Conservation (phyloP, 1,139 yeast species). For the Fermentozyma sake region DNA sequence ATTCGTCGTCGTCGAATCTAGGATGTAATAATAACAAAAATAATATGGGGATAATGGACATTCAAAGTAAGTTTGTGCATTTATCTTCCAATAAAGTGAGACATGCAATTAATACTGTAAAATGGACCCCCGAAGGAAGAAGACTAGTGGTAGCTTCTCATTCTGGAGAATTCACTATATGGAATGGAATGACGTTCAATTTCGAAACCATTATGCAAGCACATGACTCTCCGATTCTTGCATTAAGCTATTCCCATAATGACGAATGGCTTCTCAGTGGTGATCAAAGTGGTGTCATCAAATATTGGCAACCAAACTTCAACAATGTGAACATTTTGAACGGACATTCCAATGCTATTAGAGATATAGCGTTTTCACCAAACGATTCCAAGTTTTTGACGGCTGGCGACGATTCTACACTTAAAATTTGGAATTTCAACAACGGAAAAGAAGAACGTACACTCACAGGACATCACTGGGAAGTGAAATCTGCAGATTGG, state of each 20-base stretch:
- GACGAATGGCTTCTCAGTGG: constrained; percentile 95
- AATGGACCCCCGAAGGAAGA: constrained; percentile 97
- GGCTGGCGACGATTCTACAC: constrained; percentile 84
- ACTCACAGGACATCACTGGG: constrained; percentile 96
- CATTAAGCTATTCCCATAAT: constrained; percentile 78
- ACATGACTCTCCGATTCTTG: constrained; percentile 84
- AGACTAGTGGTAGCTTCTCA: constrained; percentile 85
- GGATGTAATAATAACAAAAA: constrained; percentile 26
- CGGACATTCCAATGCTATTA: constrained; percentile 77
- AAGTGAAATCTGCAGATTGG: constrained; percentile 96
- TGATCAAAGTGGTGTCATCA: constrained; percentile 85
- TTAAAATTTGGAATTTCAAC: constrained; percentile 92
- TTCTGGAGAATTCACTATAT: constrained; percentile 92
- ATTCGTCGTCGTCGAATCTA: constrained; percentile 25
- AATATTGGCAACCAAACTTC: constrained; percentile 97
- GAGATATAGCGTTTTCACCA: constrained; percentile 87
- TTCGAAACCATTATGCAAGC: constrained; percentile 99
- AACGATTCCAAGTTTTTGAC: constrained; percentile 87
- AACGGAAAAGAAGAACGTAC: constrained; percentile 81
- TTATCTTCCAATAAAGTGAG: constrained; percentile 86
- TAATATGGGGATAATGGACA: constrained; percentile 49
- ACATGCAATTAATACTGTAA: constrained; percentile 85
- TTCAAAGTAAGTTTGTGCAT: constrained; percentile 83
- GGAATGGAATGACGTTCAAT: constrained; percentile 95
- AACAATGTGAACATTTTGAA: constrained; percentile 85